Conservation (phyloP, 176 grass and related monocot species). For the Puya raimondii region DNA sequence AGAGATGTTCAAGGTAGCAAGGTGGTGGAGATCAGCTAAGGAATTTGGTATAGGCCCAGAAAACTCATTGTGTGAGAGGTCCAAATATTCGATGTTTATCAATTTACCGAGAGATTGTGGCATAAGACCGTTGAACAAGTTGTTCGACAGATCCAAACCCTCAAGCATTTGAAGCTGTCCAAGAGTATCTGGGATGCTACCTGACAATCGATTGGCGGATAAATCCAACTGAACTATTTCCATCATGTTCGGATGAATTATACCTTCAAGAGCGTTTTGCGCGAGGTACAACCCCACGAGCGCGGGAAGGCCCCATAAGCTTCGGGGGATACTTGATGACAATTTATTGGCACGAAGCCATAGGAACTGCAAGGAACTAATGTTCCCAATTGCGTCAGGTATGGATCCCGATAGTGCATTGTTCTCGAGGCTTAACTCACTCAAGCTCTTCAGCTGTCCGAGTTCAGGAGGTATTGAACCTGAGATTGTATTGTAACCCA, state of each 20-base stretch:
- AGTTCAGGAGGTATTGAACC: slow-evolving; percentile 22
- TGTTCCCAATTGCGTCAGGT: slow-evolving; percentile 18
- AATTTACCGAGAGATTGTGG: slow-evolving; percentile 18
- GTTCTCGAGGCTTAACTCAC: not conserved
- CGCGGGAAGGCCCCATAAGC: slow-evolving; percentile 6
- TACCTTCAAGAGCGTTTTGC: slow-evolving; percentile 14
- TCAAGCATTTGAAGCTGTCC: slow-evolving; percentile 14
- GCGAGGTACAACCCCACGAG: slow-evolving; percentile 7
- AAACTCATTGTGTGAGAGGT: slow-evolving; percentile 17
- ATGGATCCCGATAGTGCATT: slow-evolving; percentile 17
- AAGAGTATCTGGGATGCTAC: slow-evolving; percentile 16
- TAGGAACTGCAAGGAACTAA: slow-evolving; percentile 9
- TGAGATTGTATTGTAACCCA: not conserved
- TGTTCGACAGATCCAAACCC: not conserved
- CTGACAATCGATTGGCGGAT: slow-evolving; percentile 4
- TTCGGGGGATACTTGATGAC: slow-evolving; percentile 11
- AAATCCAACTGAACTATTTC: slow-evolving; percentile 13
- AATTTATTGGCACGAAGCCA: slow-evolving; percentile 16
- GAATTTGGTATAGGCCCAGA: slow-evolving; percentile 20
- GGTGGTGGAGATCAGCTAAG: slow-evolving; percentile 11
- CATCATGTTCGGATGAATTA: slow-evolving; percentile 12
- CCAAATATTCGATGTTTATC: slow-evolving; percentile 14
- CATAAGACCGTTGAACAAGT: slow-evolving; percentile 16
- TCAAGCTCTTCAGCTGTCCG: slow-evolving; percentile 13
- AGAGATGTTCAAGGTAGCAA: slow-evolving; percentile 20